Evolutionary conservation across 768 basidiomycete genomes (phyloP).

Genomic region (Russula vinacea): DNA sequence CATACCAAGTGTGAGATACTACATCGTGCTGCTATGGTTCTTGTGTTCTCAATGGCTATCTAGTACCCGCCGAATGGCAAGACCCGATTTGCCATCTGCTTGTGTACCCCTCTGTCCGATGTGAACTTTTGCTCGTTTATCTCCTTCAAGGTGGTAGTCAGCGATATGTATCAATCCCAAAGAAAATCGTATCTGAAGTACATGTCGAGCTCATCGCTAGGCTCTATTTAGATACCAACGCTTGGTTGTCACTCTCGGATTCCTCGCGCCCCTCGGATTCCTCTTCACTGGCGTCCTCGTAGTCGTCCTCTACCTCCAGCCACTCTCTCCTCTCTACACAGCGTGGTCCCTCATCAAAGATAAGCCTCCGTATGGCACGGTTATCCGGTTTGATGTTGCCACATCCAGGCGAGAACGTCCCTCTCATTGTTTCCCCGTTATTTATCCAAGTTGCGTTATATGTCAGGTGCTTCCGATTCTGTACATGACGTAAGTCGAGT

Average conservation of each 20-base stretch:
- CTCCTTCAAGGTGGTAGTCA: not conserved
- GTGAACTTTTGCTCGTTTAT: not conserved
- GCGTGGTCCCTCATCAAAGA: conserved; percentile 16
- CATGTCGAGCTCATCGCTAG: not conserved
- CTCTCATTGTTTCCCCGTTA: conserved; percentile 12
- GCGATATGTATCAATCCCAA: not conserved
- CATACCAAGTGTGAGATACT: too few species aligned
- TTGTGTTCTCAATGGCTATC: not conserved
- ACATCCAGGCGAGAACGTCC: conserved; percentile 17
- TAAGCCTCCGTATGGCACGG: conserved; percentile 13
- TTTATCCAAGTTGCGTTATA: conserved; percentile 22
- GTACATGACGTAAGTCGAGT: not conserved
- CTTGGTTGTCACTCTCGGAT: not conserved
- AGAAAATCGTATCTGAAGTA: not conserved
- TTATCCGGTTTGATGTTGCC: conserved; percentile 25
- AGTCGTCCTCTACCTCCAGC: conserved; percentile 3
- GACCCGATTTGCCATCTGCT: not conserved
- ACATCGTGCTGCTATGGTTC: too few species aligned
- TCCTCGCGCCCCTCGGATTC: not conserved
- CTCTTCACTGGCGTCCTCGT: not conserved
- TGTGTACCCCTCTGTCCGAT: not conserved
- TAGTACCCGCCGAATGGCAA: not conserved
- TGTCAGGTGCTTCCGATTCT: conserved; percentile 20
- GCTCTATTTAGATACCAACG: not conserved
- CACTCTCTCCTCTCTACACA: conserved; percentile 13